phyloP scores from a whole-genome alignment of 2,329 filamentous ascomycete genomes.

The Hypoxylon sp. region DNA sequence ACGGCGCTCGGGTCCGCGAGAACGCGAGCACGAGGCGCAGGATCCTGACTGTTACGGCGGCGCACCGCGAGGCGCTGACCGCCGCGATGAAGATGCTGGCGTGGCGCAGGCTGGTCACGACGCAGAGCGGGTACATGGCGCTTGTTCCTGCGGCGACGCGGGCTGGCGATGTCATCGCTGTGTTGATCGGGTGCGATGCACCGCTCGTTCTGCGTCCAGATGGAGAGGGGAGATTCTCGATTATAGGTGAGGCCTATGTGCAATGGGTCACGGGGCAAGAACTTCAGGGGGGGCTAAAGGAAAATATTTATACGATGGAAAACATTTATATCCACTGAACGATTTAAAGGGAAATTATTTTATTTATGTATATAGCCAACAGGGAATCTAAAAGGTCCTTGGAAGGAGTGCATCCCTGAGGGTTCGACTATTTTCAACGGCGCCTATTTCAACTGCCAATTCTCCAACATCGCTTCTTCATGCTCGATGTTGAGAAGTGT shows the following conservation, averaged over 20 bases:
- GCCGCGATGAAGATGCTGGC: conserved; percentile 3
- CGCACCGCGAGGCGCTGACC: conserved; percentile 7
- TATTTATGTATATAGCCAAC: not conserved
- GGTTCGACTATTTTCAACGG: not conserved
- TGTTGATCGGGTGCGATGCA: conserved; percentile 23
- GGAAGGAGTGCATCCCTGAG: not conserved
- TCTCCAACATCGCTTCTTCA: too few relatives aligned
- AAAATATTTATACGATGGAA: conserved; percentile 6
- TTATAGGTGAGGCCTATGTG: conserved; percentile 29
- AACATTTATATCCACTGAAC: conserved; percentile 15
- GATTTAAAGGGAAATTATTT: too few relatives aligned
- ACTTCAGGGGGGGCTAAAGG: conserved; percentile 13
- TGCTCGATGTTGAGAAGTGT: too few relatives aligned
- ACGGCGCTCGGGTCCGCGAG: conserved; percentile 2
- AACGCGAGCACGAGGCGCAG: conserved; percentile 5
- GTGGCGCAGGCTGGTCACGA: conserved; percentile 10
- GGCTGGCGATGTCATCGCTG: conserved; percentile 20
- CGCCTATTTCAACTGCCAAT: conserved; percentile 1
- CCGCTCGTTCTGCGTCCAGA: conserved; percentile 25
- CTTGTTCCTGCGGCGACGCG: conserved; percentile 24
- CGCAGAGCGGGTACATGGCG: conserved; percentile 9
- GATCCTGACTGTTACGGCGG: not conserved
- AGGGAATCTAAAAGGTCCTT: not conserved
- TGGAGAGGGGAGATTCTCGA: conserved; percentile 3
- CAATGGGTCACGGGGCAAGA: conserved; percentile 31